Base-by-base conservation (phyloP, 306 rosid genomes). In the Calophaca sinica region DNA sequence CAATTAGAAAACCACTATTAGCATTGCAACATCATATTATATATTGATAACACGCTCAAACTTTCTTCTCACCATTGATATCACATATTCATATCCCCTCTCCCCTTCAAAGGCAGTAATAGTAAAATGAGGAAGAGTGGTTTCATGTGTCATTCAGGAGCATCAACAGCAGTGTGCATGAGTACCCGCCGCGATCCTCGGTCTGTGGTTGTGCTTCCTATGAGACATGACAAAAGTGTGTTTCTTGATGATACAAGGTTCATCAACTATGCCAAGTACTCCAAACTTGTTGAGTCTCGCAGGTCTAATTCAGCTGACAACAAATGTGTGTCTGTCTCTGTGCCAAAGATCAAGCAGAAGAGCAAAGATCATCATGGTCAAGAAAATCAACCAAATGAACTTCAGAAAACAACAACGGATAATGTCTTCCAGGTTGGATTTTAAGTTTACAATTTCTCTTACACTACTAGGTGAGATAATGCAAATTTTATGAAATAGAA, bases 111-210 rank as follows among this genome's bases (percentile, higher is more conserved):
- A 54, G 3, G 36, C 36, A 33, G 36, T 33, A 33, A 64, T 44
- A 46, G 61, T 79, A 86, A 44, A 44, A 82, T 82, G 81, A 71
- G 76, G 65, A 73, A 59, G 8, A 68, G 65, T 8, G 94, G 90
- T 0, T 89, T 91, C 84, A 89, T 82, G 96, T 89, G 97, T 81
- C 91, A 80, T 9, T 88, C 91, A 33, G 76, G 71, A 13, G 87
- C 88, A 3, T 80, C 97, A 69, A 88, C 96, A 4, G 89, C 93
- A 2, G 90, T 88, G 15, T 91, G 97, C 83, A 74, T 88, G 86
- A 78, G 86, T 62, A 68, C 84, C 0, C 46, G 83, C 0, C 46
- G 83, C 0, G 87, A 89, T 68, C 80, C 82, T 14, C 81, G 85
- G 53, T 87, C 93, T 3, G 84, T 71, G 49, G 63, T 91, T 2